Evolutionary conservation across 129 eudicot species (phyloP), one percentile per base, ranked within the genome.

Genomic region (Sambucus nigra): DNA sequence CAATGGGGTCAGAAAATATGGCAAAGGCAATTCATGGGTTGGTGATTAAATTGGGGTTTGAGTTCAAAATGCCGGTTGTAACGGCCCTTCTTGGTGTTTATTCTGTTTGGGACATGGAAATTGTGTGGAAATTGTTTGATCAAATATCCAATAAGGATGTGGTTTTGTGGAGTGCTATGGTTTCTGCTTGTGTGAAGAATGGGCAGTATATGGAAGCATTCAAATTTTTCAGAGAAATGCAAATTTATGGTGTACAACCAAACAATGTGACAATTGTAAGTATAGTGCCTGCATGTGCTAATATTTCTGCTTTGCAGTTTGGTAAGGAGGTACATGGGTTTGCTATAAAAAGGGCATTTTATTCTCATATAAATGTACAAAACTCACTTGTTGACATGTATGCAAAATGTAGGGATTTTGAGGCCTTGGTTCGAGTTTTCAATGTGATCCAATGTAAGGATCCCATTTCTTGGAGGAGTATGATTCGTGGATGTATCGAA

Each of bases 361-460:
- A 65, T 23, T 48, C 48, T 28, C 68, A 73, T 41, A 55, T 57
- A 19, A 73, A 66, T 11, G 93, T 81, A 12, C 66, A 69, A 9
- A 86, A 86, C 63, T 72, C 87, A 41, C 69, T 86, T 14, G 61
- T 81, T 29, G 93, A 86, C 53, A 86, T 81, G 95, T 86, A 86
- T 26, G 61, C 62, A 42, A 42, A 42, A 16, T 42, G 47, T 42
- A 16, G 47, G 14, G n/a, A 16, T 15, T 16, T 42, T 14, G 47
- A 42, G 20, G 1, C 19, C 6, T 2, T 16, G 7, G 7, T 14
- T 13, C 19, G 20, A 42, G 47, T 42, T 42, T 42, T 42, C n/a
- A 2, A 13, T 15, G 19, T 5, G n/a, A 42, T 42, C 19, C 4
- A 16, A 13, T 12, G 19, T 14, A 42, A 16, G 7, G 20, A 42